phyloP scores from a whole-genome alignment of 495 filamentous ascomycete genomes.

The Annulohypoxylon bovei region DNA sequence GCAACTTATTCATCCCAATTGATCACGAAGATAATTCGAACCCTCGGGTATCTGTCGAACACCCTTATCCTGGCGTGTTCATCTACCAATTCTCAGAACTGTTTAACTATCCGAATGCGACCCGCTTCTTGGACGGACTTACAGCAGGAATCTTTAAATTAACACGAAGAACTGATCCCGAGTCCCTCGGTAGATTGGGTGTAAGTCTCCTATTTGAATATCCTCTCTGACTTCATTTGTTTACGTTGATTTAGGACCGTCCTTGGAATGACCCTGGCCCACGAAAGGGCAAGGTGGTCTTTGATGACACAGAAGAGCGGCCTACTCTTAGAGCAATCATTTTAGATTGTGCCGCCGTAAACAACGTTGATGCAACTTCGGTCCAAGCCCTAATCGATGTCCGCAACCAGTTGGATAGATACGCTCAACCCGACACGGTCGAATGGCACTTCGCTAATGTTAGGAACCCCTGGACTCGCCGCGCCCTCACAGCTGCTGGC shows the following conservation, averaged over 20 bases:
- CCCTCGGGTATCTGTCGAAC: constrained; percentile 48
- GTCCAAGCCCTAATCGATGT: constrained; percentile 61
- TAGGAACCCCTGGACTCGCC: constrained; percentile 59
- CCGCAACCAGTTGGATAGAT: constrained; percentile 59
- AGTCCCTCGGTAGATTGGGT: constrained; percentile 51
- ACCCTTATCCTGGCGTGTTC: constrained; percentile 60
- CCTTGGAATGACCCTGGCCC: constrained; percentile 92
- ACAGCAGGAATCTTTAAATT: constrained; percentile 54
- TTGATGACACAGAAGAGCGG: constrained; percentile 45
- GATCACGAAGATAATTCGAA: constrained; percentile 57
- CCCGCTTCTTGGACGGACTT: constrained; percentile 58
- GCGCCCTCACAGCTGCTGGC: constrained; percentile 58
- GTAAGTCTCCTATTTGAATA: constrained; percentile 43
- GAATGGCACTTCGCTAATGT: constrained; percentile 64
- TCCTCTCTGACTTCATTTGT: constrained; percentile 24
- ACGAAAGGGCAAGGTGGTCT: constrained; percentile 60
- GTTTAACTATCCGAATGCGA: constrained; percentile 64
- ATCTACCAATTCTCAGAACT: constrained; percentile 63
- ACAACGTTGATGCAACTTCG: constrained; percentile 60
- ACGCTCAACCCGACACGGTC: constrained; percentile 57
- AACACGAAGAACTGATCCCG: constrained; percentile 52
- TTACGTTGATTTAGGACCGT: constrained; percentile 44
- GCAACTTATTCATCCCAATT: constrained; percentile 56
- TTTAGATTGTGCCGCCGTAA: constrained; percentile 60
- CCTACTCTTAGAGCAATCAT: constrained; percentile 60